Evolutionary conservation across 306 rosid genomes (phyloP).

Genomic region (Vigna angularis): DNA sequence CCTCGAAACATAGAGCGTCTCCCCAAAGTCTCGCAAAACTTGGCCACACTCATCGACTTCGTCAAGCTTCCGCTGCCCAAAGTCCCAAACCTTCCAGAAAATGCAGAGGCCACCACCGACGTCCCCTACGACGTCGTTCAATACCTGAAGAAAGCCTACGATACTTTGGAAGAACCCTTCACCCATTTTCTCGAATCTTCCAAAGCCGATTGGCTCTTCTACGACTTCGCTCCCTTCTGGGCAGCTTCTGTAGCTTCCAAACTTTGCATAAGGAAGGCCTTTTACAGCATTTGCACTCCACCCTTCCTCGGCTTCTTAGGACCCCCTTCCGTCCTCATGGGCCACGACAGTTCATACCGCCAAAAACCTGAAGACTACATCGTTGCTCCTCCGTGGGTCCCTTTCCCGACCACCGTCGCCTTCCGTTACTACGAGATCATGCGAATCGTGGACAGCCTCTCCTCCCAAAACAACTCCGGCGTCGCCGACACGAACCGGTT

Average conservation of each 20-base stretch:
- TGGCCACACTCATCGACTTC: slow-evolving; percentile 37
- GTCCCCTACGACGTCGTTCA: slow-evolving; percentile 47
- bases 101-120: slow-evolving; percentile 59
- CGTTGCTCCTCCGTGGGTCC: slow-evolving; percentile 47
- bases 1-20: slow-evolving; percentile 68
- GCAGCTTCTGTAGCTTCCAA: slow-evolving; percentile 14
- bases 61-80: slow-evolving; percentile 54
- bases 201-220: slow-evolving; percentile 52
- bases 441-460: background rate
- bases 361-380: slow-evolving; percentile 36
- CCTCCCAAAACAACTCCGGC: background rate
- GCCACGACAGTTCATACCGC: background rate
- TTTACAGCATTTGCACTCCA: slow-evolving; percentile 39
- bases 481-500: slow-evolving; percentile 11
- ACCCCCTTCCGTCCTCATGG: background rate
- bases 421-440: slow-evolving; percentile 43
- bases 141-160: slow-evolving; percentile 52
- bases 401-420: slow-evolving; percentile 40
- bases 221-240: slow-evolving; percentile 54
- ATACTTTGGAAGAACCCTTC: slow-evolving; percentile 44
- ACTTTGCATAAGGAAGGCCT: slow-evolving; percentile 40
- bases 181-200: slow-evolving; percentile 46
- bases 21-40: slow-evolving; percentile 46
- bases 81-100: slow-evolving; percentile 42
- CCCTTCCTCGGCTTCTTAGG: background rate